A percentile compares a stretch with the other conserved stretches of the same genome.
Evolutionary conservation across 768 basidiomycete species (phyloP).

Genomic region (Boletus sp.): DNA sequence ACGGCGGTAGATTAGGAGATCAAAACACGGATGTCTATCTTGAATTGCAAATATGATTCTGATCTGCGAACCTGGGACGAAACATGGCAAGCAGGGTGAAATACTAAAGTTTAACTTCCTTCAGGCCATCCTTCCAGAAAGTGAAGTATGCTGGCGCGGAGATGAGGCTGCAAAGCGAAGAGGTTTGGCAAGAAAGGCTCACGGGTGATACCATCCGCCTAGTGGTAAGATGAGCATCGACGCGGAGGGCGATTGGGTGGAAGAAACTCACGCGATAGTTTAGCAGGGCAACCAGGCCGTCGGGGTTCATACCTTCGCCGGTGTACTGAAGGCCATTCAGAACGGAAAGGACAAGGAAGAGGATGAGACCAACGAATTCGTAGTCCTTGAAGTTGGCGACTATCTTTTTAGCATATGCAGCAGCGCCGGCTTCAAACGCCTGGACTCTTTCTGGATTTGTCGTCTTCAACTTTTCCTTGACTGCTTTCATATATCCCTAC

Average conservation of each 20-base stretch:
- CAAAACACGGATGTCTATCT: constrained; percentile 22
- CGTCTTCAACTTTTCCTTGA: constrained; percentile 65
- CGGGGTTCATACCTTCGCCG: constrained; percentile 75
- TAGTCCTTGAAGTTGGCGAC: constrained; percentile 88
- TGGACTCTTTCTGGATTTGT: constrained; percentile 58
- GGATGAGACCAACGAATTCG: constrained; percentile 68
- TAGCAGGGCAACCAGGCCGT: constrained; percentile 91
- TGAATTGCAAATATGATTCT: constrained; percentile 17
- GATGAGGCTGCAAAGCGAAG: constrained; percentile 5
- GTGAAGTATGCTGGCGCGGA: constrained; percentile 72
- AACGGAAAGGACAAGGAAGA: too few relatives aligned
- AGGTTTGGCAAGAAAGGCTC: constrained; percentile 29
- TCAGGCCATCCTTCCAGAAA: constrained; percentile 95
- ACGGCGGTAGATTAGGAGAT: constrained; percentile 16
- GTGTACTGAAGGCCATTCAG: constrained; percentile 48
- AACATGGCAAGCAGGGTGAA: neutral
- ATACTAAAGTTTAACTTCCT: constrained; percentile 67
- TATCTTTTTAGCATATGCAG: constrained; percentile 81
- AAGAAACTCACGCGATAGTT: constrained; percentile 76
- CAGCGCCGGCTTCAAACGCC: constrained; percentile 81
- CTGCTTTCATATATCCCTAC: constrained; percentile 90
- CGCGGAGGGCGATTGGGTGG: neutral
- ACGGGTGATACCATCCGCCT: constrained; percentile 85
- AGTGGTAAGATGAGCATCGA: constrained; percentile 14
- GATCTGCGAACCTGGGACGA: constrained; percentile 9